Base-by-base conservation (phyloP, 768 basidiomycete species). In the Exidia glandulosa region DNA sequence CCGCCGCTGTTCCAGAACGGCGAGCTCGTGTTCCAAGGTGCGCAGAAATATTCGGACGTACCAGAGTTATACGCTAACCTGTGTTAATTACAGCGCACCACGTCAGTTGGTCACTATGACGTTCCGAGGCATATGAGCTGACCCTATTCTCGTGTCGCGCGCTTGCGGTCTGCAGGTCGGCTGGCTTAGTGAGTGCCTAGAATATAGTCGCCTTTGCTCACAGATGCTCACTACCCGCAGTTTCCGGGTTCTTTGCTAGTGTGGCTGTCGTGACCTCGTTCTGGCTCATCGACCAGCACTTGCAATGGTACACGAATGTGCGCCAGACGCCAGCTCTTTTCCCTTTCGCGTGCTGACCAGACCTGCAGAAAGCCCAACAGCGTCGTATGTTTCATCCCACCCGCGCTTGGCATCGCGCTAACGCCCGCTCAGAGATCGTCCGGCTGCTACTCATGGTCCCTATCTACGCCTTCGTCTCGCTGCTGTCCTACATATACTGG, bases 381-480 rank as follows among this genome's bases (percentile, higher is more conserved):
- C 76, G 86, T 57, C 85, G 86, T 85, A 64, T 33, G 79, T 64
- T 5, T 27, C 31, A 36, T 29, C 23, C 12, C 30, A 16, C 12
- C 32, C 23, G 2, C 29, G 30, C 34, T 23, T 55, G 33, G 37
- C 25, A 45, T 58, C 19, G 25, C 36, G 1, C 32, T 57, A 50
- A 41, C 60, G 29, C 58, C n/a, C n/a, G 37, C 55, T 41, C 60
- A 87, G 84, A 87, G 67, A 86, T 88, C 64, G 79, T 88, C 55
- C 83, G 88, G 9, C 72, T 90, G 23, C 76, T 91, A 27, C 81
- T 90, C 71, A 84, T 91, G 83, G 86, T 88, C 2, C 86, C 87
- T 2, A 76, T 88, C 32, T 91, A 91, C 67, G 82, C 85, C 9
- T 66, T 79, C 37, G 81, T 86, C 69, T 85, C 82, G 65, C 77